phyloP scores from a whole-genome alignment of 2,329 filamentous ascomycete species.

The Torrubiellomyces zombiae region DNA sequence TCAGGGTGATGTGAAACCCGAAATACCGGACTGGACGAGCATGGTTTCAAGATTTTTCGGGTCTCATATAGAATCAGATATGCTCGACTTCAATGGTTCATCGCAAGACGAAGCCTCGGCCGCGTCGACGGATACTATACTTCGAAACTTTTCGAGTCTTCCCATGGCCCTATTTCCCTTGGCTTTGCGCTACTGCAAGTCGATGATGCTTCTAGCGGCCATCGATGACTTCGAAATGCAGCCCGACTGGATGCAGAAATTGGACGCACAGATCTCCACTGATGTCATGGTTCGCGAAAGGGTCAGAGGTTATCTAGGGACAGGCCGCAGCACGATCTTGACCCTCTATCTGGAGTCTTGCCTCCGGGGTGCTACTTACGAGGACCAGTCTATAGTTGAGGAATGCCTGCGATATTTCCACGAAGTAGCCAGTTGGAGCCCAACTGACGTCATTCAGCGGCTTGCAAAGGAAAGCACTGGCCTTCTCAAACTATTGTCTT shows the following conservation, averaged over 20 bases:
- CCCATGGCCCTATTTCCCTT: constrained; percentile 43
- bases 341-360: constrained; percentile 32
- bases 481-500: constrained; percentile 45
- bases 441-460: constrained; percentile 32
- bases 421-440: constrained; percentile 31
- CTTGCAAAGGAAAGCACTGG: constrained; percentile 31
- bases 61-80: constrained; percentile 13
- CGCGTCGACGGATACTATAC: too few relatives aligned
- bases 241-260: constrained; percentile 68
- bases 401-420: constrained; percentile 35
- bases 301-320: constrained; percentile 36
- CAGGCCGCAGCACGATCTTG: constrained; percentile 20
- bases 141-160: constrained; percentile 30
- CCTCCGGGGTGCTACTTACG: constrained; percentile 37
- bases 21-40: constrained; percentile 33
- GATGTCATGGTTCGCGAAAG: constrained; percentile 47
- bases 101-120: constrained; percentile 2
- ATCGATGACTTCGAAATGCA: constrained; percentile 41
- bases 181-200: constrained; percentile 51
- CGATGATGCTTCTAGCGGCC: constrained; percentile 33
- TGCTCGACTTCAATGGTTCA: background rate
- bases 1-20: constrained; percentile 23
- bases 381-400: constrained; percentile 24
- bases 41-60: constrained; percentile 34
- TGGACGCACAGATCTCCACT: constrained; percentile 56